These are phyloP conservation scores for Nemania diffusa DNA, from an alignment of 2,329 filamentous ascomycete genomes.

Conservation along the genomic window DNA sequence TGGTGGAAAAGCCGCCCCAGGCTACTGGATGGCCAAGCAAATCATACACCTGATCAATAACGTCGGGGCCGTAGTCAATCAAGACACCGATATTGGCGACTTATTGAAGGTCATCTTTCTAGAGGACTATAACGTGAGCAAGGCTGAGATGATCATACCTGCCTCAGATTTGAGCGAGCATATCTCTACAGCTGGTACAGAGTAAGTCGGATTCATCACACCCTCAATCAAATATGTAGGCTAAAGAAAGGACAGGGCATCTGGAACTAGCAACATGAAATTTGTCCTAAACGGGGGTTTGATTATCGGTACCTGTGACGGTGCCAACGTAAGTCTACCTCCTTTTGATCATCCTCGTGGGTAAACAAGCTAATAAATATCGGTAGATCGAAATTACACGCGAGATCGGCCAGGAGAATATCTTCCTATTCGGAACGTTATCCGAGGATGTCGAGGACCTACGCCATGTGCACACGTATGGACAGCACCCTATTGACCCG, in stretches of 20 bases:
- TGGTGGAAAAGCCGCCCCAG: conserved; percentile 95
- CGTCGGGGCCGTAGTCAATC: conserved; percentile 90
- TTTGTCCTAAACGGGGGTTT: conserved; percentile 97
- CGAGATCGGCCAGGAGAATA: conserved; percentile 95
- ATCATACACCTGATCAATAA: conserved; percentile 97
- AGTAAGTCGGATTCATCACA: conserved; percentile 60
- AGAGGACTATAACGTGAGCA: conserved; percentile 99
- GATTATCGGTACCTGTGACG: conserved; percentile 97
- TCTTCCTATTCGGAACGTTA: conserved; percentile 97
- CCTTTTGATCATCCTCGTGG: conserved; percentile 54
- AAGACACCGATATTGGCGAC: conserved; percentile 90
- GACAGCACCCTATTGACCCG: conserved; percentile 79
- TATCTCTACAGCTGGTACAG: conserved; percentile 96
- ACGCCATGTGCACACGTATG: conserved; percentile 88
- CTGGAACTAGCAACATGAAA: conserved; percentile 98
- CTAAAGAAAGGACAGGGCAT: conserved; percentile 58
- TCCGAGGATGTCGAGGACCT: conserved; percentile 97
- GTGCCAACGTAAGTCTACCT: conserved; percentile 81
- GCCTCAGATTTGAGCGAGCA: conserved; percentile 98
- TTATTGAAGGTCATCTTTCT: conserved; percentile 97
- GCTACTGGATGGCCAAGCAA: conserved; percentile 99
- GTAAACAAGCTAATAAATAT: conserved; percentile 27
- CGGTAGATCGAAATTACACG: conserved; percentile 90
- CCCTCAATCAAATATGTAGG: conserved; percentile 11
- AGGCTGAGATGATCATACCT: conserved; percentile 95